A percentile compares a stretch with the other conserved stretches of the same genome.
Evolutionary conservation across 192 early-diverging fungal genomes (phyloP).

Genomic region (Gamsiella multidivaricata): DNA sequence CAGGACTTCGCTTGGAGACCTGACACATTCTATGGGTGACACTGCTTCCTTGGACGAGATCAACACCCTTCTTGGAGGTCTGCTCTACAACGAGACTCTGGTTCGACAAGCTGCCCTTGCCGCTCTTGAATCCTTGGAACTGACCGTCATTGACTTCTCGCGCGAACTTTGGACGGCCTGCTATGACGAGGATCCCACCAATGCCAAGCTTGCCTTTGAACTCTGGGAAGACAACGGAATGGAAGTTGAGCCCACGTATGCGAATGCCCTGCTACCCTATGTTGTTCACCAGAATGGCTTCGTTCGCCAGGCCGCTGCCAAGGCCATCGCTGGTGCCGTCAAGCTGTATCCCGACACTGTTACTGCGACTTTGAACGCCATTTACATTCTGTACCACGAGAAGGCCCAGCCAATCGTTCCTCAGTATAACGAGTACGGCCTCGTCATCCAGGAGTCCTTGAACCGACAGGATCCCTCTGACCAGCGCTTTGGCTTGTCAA

Average conservation of each 20-base stretch:
- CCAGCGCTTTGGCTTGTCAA: constrained; percentile 87
- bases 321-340: constrained; percentile 74
- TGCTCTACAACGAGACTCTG: constrained; percentile 71
- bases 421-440: constrained; percentile 91
- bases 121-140: constrained; percentile 69
- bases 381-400: constrained; percentile 71
- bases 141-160: constrained; percentile 70
- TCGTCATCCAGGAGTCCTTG: constrained; percentile 86
- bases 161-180: constrained; percentile 76
- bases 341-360: constrained; percentile 63
- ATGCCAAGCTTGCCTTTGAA: constrained; percentile 63
- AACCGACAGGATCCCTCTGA: constrained; percentile 83
- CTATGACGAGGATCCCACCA: constrained; percentile 71
- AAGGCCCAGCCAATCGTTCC: constrained; percentile 80
- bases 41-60: constrained; percentile 62
- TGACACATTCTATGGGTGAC: constrained; percentile 62
- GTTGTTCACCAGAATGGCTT: constrained; percentile 63
- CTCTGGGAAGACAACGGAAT: constrained; percentile 76
- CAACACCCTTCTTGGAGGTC: constrained; percentile 67
- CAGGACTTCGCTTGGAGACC: constrained; percentile 57
- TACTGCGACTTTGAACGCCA: constrained; percentile 60
- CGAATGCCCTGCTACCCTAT: constrained; percentile 55
- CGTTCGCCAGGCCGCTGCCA: constrained; percentile 70
- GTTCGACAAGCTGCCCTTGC: constrained; percentile 75
- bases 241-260: constrained; percentile 63